Evolutionary conservation across 768 basidiomycete genomes (phyloP), one percentile per base, ranked within the genome.

Genomic region (Auriscalpium orientale): DNA sequence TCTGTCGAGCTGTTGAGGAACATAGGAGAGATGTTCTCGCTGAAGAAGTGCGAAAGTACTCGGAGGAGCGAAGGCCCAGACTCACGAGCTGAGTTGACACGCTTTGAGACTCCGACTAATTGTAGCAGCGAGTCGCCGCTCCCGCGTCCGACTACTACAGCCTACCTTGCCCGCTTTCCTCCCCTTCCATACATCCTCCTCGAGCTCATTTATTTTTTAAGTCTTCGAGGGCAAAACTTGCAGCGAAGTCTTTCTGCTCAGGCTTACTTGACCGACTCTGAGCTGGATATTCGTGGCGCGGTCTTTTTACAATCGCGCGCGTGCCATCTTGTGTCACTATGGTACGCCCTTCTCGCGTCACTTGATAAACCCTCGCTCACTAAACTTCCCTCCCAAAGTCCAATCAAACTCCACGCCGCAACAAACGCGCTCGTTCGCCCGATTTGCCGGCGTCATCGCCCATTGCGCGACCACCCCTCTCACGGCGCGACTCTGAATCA

Each of bases 401-500:
- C 8, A 46, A 53, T 13, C 47, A 53, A 53, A 64, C 63, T 5
- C 58, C 62, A n/a, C 63, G 62, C 43, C 62, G 56, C 22, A 56
- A 46, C 35, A 64, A 64, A 46, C 58, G 63, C 44, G 51, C 56
- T 16, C 63, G 63, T 38, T 64, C 63, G 22, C 58, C 62, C 8
- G 61, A 49, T 37, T 54, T 57, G 21, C 62, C 53, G 46, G 53
- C 56, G 7, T 70, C 75, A 47, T 74, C 73, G 38, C 81, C 83
- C 3, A 78, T 70, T 33, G 71, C 66, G 15, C 71, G 73, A 37
- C 73, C 75, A 16, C 74, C 76, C 4, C 22, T 50, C 20, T 70
- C 74, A 56, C 76, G 82, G 67, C 78, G 78, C 66, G 72, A 76
- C 62, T 82, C 83, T 13, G 54, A 60, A 8, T 74, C 76, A 4